These are phyloP conservation scores for Rhynchosporium graminicola DNA, from an alignment of 2,329 filamentous ascomycete species.

Conservation along the genomic window DNA sequence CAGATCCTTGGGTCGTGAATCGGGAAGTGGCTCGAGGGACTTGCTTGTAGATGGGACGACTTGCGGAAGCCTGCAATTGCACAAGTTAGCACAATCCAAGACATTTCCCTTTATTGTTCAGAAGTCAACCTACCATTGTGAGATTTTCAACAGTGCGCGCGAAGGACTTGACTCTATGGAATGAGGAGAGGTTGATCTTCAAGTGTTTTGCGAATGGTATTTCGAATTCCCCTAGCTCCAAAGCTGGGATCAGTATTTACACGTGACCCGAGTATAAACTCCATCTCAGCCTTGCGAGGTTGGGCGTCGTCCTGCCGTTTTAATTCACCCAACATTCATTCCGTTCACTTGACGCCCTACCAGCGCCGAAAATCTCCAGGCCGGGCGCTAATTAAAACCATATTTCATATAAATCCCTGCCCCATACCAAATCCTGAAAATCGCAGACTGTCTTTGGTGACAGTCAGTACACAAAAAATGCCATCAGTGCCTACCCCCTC, in stretches of 20 bases:
- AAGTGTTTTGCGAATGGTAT: constrained; percentile 29
- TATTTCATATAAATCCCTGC: not conserved
- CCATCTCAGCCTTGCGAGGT: constrained; percentile 17
- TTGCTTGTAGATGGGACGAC: constrained; percentile 40
- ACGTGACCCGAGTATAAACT: constrained; percentile 11
- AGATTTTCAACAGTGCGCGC: constrained; percentile 23
- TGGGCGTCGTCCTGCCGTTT: not conserved
- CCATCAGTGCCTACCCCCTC: constrained; percentile 48
- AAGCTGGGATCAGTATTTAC: not conserved
- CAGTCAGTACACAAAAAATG: constrained; percentile 35
- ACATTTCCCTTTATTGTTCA: not conserved
- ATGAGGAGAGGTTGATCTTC: constrained; percentile 24
- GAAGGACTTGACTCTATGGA: constrained; percentile 21
- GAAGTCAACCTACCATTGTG: constrained; percentile 38
- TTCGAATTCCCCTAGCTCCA: constrained; percentile 25
- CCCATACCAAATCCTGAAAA: not conserved
- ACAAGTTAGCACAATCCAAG: constrained; percentile 27
- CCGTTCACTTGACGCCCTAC: not conserved
- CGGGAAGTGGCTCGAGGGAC: constrained; percentile 28
- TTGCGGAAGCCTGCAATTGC: constrained; percentile 37
- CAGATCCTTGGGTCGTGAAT: not conserved
- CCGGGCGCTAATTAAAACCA: constrained; percentile 12
- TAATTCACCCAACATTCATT: not conserved
- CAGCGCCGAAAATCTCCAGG: constrained; percentile 4
- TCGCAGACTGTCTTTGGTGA: constrained; percentile 11